Evolutionary conservation across 768 basidiomycete genomes (phyloP), one percentile per base, ranked within the genome.

Genomic region (Punctularia strigosozonata): DNA sequence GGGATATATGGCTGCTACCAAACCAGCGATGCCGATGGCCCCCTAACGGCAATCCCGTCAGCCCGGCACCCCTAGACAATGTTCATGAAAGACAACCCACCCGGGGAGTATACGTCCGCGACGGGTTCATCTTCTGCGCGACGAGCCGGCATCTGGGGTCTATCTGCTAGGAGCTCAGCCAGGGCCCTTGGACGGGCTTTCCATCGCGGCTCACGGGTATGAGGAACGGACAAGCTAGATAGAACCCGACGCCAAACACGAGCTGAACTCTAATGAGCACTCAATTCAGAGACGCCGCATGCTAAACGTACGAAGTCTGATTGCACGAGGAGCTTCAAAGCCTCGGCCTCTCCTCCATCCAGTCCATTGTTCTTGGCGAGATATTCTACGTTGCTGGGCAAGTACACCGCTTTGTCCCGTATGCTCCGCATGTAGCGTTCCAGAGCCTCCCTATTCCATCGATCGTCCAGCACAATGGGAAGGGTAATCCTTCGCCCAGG

Each of bases 121-220:
- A 78, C 0, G 80, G 80, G 40, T 83, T 83, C 75, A 81, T 80
- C 53, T 83, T 84, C 43, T 81, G 80, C 0, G 73, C 77, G 4
- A 75, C 64, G 0, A 83, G 53, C 25, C 77, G 61, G 42, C 68
- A 71, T 22, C 73, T 60, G 6, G 72, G 73, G 48, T 77, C 74
- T 14, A 78, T 64, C 73, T 76, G 42, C 12, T 21, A 3, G 30
- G 21, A 18, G 34, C 19, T 31, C n/a, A 43, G 14, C 19, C 32
- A 28, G 33, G 31, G 21, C 13, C 17, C 5, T 22, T 13, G 19
- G 7, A 20, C 8, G 36, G 2, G 12, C 21, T 2, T 32, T 12
- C 4, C 17, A 33, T 22, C 17, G 31, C 19, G n/a, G 43, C 66
- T 45, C 38, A 73, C 76, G 17, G 76, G 74, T 4, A 78, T 61